Evolutionary conservation across 495 filamentous ascomycete genomes (phyloP).

Genomic region (Penicillium tannophilum): DNA sequence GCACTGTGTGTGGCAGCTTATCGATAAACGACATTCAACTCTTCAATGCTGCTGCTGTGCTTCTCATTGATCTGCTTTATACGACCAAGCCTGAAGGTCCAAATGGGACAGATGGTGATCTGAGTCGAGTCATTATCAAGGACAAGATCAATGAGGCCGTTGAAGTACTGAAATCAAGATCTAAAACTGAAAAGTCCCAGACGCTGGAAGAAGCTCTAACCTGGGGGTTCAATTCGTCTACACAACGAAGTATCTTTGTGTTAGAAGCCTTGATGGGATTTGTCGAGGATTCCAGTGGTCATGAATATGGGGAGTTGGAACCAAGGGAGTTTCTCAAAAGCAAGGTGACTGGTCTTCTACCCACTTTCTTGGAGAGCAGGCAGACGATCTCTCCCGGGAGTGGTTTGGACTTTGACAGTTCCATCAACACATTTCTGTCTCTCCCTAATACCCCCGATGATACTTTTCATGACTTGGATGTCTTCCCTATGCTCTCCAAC

Average conservation of each 20-base stretch:
- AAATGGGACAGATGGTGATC: constrained; percentile 10
- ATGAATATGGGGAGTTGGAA: background rate
- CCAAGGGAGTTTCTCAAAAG: background rate
- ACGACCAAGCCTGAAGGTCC: background rate
- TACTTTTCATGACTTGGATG: background rate
- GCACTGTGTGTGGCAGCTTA: constrained; percentile 29
- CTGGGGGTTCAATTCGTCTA: background rate
- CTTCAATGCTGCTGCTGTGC: constrained; percentile 25
- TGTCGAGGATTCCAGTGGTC: constrained; percentile 11
- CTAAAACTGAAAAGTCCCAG: background rate
- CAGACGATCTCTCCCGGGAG: background rate
- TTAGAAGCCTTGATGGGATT: constrained; percentile 30
- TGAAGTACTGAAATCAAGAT: constrained; percentile 18
- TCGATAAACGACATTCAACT: constrained; percentile 22
- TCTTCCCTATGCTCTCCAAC: constrained; percentile 1
- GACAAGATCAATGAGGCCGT: constrained; percentile 31
- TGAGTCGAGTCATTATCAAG: constrained; percentile 27
- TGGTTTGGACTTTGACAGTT: background rate
- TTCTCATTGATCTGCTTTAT: constrained; percentile 24
- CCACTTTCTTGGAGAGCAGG: background rate
- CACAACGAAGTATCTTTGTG: constrained; percentile 14
- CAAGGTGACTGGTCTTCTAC: background rate
- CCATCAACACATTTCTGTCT: background rate
- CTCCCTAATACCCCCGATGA: background rate
- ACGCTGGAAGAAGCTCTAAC: background rate